These are phyloP conservation scores for Vanderwaltozyma yarrowii DNA, from an alignment of 805 yeast genomes.

Conservation along the genomic window DNA sequence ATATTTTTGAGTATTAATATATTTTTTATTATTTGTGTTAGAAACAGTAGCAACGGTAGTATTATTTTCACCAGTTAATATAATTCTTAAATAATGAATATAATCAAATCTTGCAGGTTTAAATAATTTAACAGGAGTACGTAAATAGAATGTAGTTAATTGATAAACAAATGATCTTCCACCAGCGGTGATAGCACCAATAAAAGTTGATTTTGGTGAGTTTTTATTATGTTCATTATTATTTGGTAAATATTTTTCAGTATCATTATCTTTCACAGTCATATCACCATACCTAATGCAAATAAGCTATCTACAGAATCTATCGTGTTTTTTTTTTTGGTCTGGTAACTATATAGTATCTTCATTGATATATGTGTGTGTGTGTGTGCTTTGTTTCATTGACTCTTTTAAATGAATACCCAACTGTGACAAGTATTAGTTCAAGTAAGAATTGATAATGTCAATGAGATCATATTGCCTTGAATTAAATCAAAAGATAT, in stretches of 20 bases:
- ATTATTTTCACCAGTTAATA: constrained; percentile 26
- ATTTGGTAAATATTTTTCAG: background rate
- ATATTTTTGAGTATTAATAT: background rate
- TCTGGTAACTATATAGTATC: too few species aligned
- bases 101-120: constrained; percentile 88
- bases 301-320: too few species aligned
- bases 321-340: too few species aligned
- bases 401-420: too few species aligned
- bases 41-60: background rate
- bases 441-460: too few species aligned
- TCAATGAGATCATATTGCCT: too few species aligned
- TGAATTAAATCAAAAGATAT: too few species aligned
- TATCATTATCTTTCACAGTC: too few species aligned
- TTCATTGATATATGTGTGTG: too few species aligned
- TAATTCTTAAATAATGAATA: constrained; percentile 53
- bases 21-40: constrained; percentile 11
- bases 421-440: too few species aligned
- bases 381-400: too few species aligned
- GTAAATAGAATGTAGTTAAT: constrained; percentile 61
- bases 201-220: constrained; percentile 30
- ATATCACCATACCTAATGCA: background rate
- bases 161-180: constrained; percentile 76
- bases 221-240: background rate
- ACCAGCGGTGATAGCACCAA: constrained; percentile 78
- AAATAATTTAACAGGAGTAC: constrained; percentile 78